These are phyloP conservation scores for Dictyostelium purpureum DNA, from an alignment of 78 protist species.

Conservation along the genomic window DNA sequence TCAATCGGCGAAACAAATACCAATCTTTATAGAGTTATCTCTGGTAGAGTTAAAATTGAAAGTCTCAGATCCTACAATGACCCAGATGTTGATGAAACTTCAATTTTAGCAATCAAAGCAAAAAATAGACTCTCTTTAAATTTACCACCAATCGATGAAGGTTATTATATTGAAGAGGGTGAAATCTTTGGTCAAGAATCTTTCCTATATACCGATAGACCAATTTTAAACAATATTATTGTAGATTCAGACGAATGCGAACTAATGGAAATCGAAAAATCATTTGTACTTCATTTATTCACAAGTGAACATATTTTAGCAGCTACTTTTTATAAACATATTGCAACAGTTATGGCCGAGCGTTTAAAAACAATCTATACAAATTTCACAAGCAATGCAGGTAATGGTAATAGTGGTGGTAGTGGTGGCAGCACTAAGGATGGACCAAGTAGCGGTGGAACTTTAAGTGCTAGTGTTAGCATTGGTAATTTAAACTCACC, in stretches of 20 bases:
- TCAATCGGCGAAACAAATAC: slow-evolving; percentile 38
- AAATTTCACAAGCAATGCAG: background rate
- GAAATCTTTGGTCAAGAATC: slow-evolving; percentile 72
- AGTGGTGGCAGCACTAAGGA: background rate
- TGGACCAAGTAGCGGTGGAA: background rate
- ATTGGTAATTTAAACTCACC: slow-evolving; percentile 41
- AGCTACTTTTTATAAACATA: slow-evolving; percentile 56
- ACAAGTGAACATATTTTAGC: slow-evolving; percentile 53
- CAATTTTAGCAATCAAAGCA: background rate
- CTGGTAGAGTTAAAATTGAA: slow-evolving; percentile 61
- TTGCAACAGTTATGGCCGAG: slow-evolving; percentile 44
- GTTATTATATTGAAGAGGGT: slow-evolving; percentile 25
- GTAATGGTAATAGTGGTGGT: background rate
- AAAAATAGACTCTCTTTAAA: slow-evolving; percentile 6
- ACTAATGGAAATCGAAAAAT: slow-evolving; percentile 53
- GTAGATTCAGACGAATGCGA: slow-evolving; percentile 51
- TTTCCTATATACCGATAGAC: slow-evolving; percentile 50
- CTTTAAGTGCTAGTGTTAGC: background rate
- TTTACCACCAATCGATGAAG: slow-evolving; percentile 7
- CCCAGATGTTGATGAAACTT: background rate
- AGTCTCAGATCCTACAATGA: background rate
- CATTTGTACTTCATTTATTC: slow-evolving; percentile 51
- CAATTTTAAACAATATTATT: slow-evolving; percentile 14
- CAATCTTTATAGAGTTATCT: slow-evolving; percentile 46
- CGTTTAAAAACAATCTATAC: background rate